Evolutionary conservation across 1,139 yeast genomes (phyloP).

Genomic region (Dujonia santamariae): DNA sequence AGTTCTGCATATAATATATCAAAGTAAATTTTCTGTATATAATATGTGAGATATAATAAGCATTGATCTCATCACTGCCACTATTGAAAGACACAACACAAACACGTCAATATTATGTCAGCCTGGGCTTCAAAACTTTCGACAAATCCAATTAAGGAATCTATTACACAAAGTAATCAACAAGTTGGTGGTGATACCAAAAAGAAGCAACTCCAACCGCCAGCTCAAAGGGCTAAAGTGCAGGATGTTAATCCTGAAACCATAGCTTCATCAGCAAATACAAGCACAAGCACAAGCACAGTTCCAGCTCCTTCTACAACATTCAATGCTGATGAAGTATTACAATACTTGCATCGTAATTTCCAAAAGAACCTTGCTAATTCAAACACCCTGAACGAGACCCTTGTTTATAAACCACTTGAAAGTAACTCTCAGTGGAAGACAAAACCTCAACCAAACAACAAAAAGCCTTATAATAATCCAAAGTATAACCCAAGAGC

Average conservation of each 20-base stretch:
- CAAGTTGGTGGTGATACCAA: slow-evolving; percentile 2
- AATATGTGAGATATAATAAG: no score
- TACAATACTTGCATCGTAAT: slow-evolving; percentile 15
- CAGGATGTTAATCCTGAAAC: slow-evolving; percentile 1
- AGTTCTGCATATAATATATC: no score
- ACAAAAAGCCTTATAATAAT: slow-evolving; percentile 3
- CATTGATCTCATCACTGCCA: no score
- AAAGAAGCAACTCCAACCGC: neutral
- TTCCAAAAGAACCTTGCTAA: slow-evolving; percentile 15
- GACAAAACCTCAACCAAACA: slow-evolving; percentile 9
- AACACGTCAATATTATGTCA: slow-evolving; percentile 11
- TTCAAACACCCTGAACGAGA: slow-evolving; percentile 11
- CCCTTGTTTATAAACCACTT: slow-evolving; percentile 17
- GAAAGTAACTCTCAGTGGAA: slow-evolving; percentile 25
- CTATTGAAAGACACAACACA: no score
- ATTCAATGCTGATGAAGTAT: slow-evolving; percentile 17
- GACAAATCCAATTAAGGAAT: slow-evolving; percentile 7
- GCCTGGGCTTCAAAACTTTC: slow-evolving; percentile 18
- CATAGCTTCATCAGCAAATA: slow-evolving; percentile 6
- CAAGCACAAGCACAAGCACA: slow-evolving; percentile 2
- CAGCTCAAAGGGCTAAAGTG: neutral
- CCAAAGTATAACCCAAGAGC: slow-evolving; percentile 6
- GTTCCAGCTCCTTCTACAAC: slow-evolving; percentile 1
- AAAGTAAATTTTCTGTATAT: no score
- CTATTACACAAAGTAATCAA: no score